Evolutionary conservation across 1,284 basidiomycete genomes (phyloP).

Genomic region (Schizophyllum commune): DNA sequence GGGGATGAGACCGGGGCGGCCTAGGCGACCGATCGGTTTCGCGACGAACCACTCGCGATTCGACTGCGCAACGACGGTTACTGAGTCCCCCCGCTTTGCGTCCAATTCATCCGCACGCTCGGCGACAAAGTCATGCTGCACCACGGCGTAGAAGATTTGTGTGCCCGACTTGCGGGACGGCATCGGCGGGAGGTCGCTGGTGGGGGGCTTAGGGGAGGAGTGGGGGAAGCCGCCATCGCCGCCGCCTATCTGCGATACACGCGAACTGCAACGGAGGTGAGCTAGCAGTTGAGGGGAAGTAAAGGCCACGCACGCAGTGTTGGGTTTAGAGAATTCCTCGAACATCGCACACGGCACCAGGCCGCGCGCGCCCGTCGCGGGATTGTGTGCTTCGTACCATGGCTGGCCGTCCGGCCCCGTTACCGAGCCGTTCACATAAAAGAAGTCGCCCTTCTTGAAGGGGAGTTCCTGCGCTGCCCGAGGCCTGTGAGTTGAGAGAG

Average conservation of each 20-base stretch:
- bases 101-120: constrained; percentile 96
- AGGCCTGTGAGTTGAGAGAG: constrained; percentile 64
- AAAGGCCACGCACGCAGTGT: constrained; percentile 43
- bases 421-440: constrained; percentile 58
- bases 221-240: constrained; percentile 5
- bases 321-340: constrained; percentile 79
- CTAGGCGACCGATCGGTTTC: constrained; percentile 91
- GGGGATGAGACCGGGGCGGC: constrained; percentile 94
- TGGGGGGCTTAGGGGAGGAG: constrained; percentile 8
- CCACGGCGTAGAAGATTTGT: constrained; percentile 83
- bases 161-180: constrained; percentile 27
- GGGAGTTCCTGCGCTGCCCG: constrained; percentile 81
- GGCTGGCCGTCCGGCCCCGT: background rate
- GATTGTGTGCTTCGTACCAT: constrained; percentile 89
- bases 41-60: constrained; percentile 88
- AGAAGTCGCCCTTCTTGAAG: constrained; percentile 95
- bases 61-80: constrained; percentile 87
- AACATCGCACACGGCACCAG: constrained; percentile 83
- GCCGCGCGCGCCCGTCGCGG: constrained; percentile 85
- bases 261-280: constrained; percentile 1
- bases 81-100: constrained; percentile 88
- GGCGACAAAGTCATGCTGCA: constrained; percentile 91
- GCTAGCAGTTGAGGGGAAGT: constrained; percentile 4
- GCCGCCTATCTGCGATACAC: background rate
- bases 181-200: constrained; percentile 13